A percentile compares a stretch with the other conserved stretches of the same genome.
These are phyloP conservation scores for Pleoardoris graminearum DNA, from an alignment of 2,329 filamentous ascomycete genomes.

Conservation along the genomic window DNA sequence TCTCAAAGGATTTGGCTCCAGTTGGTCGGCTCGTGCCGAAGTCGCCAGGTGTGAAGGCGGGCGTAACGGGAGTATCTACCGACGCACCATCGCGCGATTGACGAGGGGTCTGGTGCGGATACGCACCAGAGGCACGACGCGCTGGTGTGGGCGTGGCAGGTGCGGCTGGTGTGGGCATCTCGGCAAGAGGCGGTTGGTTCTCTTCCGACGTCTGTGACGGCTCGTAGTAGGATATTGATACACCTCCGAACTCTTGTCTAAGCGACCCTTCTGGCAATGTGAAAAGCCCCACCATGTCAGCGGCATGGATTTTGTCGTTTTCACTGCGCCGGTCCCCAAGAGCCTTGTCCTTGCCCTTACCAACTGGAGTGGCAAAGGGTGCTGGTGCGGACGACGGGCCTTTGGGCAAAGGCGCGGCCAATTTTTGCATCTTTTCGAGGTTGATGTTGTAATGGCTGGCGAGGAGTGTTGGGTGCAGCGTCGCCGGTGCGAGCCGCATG, in stretches of 20 bases:
- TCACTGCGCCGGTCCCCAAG: slow-evolving; percentile 44
- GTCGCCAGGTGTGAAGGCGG: slow-evolving; percentile 43
- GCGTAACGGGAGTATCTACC: slow-evolving; percentile 57
- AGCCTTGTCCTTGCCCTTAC: slow-evolving; percentile 77
- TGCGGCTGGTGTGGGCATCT: slow-evolving; percentile 65
- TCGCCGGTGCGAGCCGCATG: slow-evolving; percentile 68
- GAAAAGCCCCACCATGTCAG: slow-evolving; percentile 77
- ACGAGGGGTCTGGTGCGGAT: slow-evolving; percentile 56
- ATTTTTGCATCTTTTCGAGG: slow-evolving; percentile 77
- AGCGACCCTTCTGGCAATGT: slow-evolving; percentile 47
- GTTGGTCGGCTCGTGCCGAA: slow-evolving; percentile 23
- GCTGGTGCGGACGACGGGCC: slow-evolving; percentile 54
- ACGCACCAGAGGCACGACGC: slow-evolving; percentile 63
- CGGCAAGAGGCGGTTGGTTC: slow-evolving; percentile 26
- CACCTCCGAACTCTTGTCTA: slow-evolving; percentile 80
- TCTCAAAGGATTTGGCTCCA: slow-evolving; percentile 57
- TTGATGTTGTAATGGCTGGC: slow-evolving; percentile 79
- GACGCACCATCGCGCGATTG: slow-evolving; percentile 50
- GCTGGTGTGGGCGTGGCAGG: slow-evolving; percentile 76
- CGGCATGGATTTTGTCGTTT: slow-evolving; percentile 40
- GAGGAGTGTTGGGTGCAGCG: slow-evolving; percentile 73
- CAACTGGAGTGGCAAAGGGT: slow-evolving; percentile 59
- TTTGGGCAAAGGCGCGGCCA: slow-evolving; percentile 82
- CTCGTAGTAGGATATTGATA: slow-evolving; percentile 79
- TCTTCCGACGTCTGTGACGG: slow-evolving; percentile 40